Conservation (phyloP, 2,329 filamentous ascomycete genomes). For the Salinomyces thailandicus region DNA sequence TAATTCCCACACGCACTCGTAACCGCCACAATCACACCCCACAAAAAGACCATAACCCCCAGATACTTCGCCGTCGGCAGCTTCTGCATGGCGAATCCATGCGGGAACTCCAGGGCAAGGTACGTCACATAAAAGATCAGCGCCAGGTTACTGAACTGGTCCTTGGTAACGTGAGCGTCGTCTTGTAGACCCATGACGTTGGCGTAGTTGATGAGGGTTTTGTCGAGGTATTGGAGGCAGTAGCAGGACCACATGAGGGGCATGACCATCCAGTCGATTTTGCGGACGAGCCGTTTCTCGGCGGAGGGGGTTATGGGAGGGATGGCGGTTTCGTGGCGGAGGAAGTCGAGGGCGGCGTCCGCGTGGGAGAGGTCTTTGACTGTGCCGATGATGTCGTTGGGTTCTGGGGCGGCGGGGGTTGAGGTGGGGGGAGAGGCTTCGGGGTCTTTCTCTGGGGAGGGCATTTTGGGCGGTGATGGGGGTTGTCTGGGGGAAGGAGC, state of each 20-base stretch:
- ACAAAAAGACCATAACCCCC: constrained; percentile 33
- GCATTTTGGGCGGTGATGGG: no score
- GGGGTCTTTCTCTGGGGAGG: constrained; percentile 17
- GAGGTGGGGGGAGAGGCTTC: constrained; percentile 6
- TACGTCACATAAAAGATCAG: constrained; percentile 29
- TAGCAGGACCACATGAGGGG: constrained; percentile 28
- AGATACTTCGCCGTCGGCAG: constrained; percentile 45
- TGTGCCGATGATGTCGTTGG: constrained; percentile 12
- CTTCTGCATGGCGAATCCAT: constrained; percentile 42
- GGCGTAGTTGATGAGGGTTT: constrained; percentile 22
- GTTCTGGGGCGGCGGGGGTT: constrained; percentile 4
- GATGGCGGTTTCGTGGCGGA: constrained; percentile 19
- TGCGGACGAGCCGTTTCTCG: constrained; percentile 6
- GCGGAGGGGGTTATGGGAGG: constrained; percentile 16
- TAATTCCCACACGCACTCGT: constrained; percentile 44
- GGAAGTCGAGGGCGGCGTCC: constrained; percentile 23
- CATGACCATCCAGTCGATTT: constrained; percentile 32
- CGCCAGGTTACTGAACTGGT: constrained; percentile 28
- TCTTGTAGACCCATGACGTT: constrained; percentile 33
- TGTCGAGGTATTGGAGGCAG: constrained; percentile 32
- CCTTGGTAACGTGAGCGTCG: constrained; percentile 25
- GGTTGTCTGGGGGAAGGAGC: no score
- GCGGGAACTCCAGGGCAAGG: constrained; percentile 30
- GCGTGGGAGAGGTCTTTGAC: constrained; percentile 20
- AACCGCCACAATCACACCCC: constrained; percentile 39